Conservation (phyloP, 129 eudicot genomes). For the Heracleum sosnowskyi region DNA sequence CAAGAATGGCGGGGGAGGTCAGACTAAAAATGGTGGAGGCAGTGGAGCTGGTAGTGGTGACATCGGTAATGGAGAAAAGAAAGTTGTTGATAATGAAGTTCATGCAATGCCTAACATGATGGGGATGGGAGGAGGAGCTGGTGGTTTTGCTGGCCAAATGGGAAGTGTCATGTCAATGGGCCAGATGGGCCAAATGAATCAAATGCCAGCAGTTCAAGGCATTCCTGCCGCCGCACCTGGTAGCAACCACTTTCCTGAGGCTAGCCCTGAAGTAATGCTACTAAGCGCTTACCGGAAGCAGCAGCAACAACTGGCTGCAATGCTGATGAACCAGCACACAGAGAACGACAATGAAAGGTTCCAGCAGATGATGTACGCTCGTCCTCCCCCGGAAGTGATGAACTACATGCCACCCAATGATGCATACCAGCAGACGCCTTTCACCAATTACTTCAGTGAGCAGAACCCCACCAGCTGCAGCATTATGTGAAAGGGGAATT, state of each 20-base stretch:
- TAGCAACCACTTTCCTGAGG: not conserved
- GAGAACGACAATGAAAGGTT: slow-evolving; percentile 67
- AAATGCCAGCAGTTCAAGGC: not conserved
- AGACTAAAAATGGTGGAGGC: slow-evolving; percentile 21
- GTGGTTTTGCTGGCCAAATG: slow-evolving; percentile 30
- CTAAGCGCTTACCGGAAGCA: slow-evolving; percentile 62
- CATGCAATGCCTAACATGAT: slow-evolving; percentile 73
- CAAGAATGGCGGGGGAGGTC: slow-evolving; percentile 20
- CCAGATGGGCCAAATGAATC: slow-evolving; percentile 4
- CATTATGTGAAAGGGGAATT: slow-evolving; percentile 50
- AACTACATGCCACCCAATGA: slow-evolving; percentile 73
- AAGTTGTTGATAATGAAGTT: slow-evolving; percentile 57
- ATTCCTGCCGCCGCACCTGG: not conserved
- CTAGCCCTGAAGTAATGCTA: slow-evolving; percentile 13
- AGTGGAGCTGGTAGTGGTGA: slow-evolving; percentile 13
- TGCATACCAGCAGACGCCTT: slow-evolving; percentile 44
- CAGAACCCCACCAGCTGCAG: slow-evolving; percentile 74
- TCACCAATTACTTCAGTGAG: slow-evolving; percentile 58
- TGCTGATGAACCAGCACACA: slow-evolving; percentile 75
- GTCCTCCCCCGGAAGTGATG: slow-evolving; percentile 80
- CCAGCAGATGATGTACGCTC: slow-evolving; percentile 74
- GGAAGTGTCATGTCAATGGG: slow-evolving; percentile 23
- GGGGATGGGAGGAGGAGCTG: slow-evolving; percentile 17
- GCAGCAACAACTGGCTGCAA: slow-evolving; percentile 54
- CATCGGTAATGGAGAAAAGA: slow-evolving; percentile 45